Percentiles rank a stretch among this genome's conserved stretches.
These are phyloP conservation scores for Arctium lappa DNA, from an alignment of 129 eudicot genomes.

Conservation along the genomic window DNA sequence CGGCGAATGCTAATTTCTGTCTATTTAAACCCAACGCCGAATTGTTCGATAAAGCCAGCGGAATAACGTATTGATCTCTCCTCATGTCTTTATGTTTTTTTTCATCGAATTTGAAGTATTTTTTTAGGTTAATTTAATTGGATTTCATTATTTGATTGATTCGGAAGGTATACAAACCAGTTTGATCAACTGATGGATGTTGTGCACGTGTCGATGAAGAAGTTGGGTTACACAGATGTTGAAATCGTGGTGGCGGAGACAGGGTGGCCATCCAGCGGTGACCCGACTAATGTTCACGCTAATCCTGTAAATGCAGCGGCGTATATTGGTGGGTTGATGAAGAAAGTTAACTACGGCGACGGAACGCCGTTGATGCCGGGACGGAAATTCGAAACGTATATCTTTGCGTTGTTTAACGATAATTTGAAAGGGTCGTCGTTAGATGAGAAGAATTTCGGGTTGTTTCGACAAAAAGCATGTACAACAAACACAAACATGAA, in stretches of 20 bases:
- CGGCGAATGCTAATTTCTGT: conserved; percentile 25
- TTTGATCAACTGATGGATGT: conserved; percentile 32
- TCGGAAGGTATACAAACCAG: conserved; percentile 54
- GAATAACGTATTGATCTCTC: conserved; percentile 19
- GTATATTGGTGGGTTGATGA: conserved; percentile 39
- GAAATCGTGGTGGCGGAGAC: conserved; percentile 87
- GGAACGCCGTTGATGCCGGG: conserved; percentile 95
- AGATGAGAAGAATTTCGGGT: conserved; percentile 5
- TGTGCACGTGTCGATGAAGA: conserved; percentile 54
- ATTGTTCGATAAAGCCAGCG: conserved; percentile 43
- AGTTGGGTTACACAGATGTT: conserved; percentile 60
- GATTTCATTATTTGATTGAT: not conserved
- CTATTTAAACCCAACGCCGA: conserved; percentile 32
- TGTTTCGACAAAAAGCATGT: too few species aligned
- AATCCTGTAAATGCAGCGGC: conserved; percentile 59
- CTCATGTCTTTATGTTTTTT: not conserved
- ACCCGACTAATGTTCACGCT: conserved; percentile 47
- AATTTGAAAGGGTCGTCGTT: conserved; percentile 73
- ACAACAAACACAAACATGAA: too few species aligned
- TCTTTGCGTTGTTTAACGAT: conserved; percentile 77
- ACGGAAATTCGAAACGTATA: conserved; percentile 73
- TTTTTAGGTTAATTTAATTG: not conserved
- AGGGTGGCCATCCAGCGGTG: conserved; percentile 88
- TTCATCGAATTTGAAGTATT: not conserved
- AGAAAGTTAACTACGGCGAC: conserved; percentile 23